A percentile compares a stretch with the other conserved stretches of the same genome.
Evolutionary conservation across 306 rosid genomes (phyloP).

Genomic region (Malus asiatica): DNA sequence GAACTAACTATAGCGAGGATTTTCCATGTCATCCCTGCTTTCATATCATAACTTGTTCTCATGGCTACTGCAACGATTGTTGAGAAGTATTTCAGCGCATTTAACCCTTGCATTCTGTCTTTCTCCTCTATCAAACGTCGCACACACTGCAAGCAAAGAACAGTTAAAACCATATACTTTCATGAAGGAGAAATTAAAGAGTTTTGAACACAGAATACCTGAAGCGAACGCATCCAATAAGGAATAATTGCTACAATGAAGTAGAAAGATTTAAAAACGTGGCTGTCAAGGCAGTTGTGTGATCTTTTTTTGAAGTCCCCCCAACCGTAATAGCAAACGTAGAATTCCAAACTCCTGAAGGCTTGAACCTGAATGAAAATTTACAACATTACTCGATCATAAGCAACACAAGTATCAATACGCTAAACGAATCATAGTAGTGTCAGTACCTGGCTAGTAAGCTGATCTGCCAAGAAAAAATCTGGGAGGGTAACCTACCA

Average conservation of each 20-base stretch:
- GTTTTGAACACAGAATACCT: slow-evolving; percentile 33
- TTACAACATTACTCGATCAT: neutral
- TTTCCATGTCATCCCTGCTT: slow-evolving; percentile 20
- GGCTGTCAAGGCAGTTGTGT: slow-evolving; percentile 46
- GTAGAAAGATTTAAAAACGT: slow-evolving; percentile 39
- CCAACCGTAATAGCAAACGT: slow-evolving; percentile 63
- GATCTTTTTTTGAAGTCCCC: slow-evolving; percentile 64
- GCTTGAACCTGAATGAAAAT: slow-evolving; percentile 57
- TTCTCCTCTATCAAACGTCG: slow-evolving; percentile 50
- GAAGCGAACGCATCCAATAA: slow-evolving; percentile 63
- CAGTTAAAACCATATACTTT: neutral
- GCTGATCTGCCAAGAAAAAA: slow-evolving; percentile 76
- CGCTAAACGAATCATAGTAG: neutral
- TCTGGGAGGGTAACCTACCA: slow-evolving; percentile 53
- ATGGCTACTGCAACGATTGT: slow-evolving; percentile 40
- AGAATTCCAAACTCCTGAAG: slow-evolving; percentile 69
- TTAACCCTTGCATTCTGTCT: slow-evolving; percentile 29
- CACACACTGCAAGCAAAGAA: slow-evolving; percentile 29
- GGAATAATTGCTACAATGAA: slow-evolving; percentile 64
- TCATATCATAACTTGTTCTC: slow-evolving; percentile 37
- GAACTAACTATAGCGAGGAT: slow-evolving; percentile 33
- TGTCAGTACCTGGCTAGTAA: slow-evolving; percentile 65
- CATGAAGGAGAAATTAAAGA: neutral
- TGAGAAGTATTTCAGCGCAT: slow-evolving; percentile 42
- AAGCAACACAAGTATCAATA: neutral